These are phyloP conservation scores for Nakazawaea ishiwadae DNA, from an alignment of 805 yeast species.

Conservation along the genomic window DNA sequence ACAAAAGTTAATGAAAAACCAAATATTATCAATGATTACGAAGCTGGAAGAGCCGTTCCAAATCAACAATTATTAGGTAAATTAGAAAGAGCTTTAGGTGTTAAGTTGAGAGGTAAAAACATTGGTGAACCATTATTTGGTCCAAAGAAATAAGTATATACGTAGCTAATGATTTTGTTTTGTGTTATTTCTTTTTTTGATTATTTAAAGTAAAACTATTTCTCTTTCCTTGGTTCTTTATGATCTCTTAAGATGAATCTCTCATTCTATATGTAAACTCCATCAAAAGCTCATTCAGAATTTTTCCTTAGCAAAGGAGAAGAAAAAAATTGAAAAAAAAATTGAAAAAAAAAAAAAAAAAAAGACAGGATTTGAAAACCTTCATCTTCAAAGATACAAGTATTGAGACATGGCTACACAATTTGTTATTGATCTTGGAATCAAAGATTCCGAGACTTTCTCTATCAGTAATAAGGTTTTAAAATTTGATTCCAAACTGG, in stretches of 20 bases:
- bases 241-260: background rate
- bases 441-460: conserved; percentile 42
- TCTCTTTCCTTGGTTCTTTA: background rate
- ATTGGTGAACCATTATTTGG: conserved; percentile 83
- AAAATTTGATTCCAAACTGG: conserved; percentile 69
- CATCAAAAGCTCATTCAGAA: too few relatives aligned
- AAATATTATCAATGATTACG: conserved; percentile 91
- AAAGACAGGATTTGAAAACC: background rate
- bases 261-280: background rate
- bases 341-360: background rate
- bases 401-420: conserved; percentile 28
- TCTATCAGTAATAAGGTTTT: conserved; percentile 71
- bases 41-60: conserved; percentile 94
- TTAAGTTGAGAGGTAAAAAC: conserved; percentile 92
- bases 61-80: conserved; percentile 92
- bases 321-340: too few relatives aligned
- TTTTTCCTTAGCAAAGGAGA: too few relatives aligned
- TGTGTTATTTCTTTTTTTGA: background rate
- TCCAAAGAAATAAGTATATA: conserved; percentile 36
- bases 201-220: background rate
- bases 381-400: background rate
- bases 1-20: conserved; percentile 95
- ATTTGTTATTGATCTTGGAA: conserved; percentile 29
- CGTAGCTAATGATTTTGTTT: background rate
- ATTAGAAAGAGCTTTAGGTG: conserved; percentile 90